Evolutionary conservation across 352 stramenopile species (phyloP), one percentile per base, ranked within the genome.

Genomic region (Phytophthora hibernalis): DNA sequence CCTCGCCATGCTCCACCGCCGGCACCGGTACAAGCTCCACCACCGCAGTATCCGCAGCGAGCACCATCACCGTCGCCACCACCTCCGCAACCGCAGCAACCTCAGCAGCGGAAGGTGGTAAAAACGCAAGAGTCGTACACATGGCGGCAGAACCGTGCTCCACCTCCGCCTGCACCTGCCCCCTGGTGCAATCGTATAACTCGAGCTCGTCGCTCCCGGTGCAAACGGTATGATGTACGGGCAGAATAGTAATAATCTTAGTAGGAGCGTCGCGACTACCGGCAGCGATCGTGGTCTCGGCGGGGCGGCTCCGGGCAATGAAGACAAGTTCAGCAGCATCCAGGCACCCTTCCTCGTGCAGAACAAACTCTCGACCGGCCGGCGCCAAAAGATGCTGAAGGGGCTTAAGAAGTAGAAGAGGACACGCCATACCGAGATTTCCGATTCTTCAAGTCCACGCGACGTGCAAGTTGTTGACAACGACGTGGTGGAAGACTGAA

Each of bases 331-430:
- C 64, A 91, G 81, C 78, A 92, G 76, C 65, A 94, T 96, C 54
- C 87, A 94, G 74, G 87, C 87, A 49, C 87, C 87, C 13, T 96
- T 96, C 73, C 73, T 94, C 51, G 79, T 85, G 58, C 83, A 90
- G 70, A 93, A 92, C 74, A 96, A 96, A 67, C 80, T 96, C 38
- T 96, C 87, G 35, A 92, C 85, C 6, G 85, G 86, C 30, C 85
- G 85, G 48, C 80, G 87, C 15, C 87, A 96, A 77, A 94, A 93
- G 74, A 96, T 96, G 84, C 76, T 96, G 26, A 96, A 96, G 83
- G 85, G 87, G 13, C 72, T 96, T 45, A 94, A 92, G 72, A 96
- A 96, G 72, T 96, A 92, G 76, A 70, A 13, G 40, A 59, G 18
- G 15, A 24, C 28, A 53, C 42, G 51, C 47, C 42, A 51, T 44